Evolutionary conservation across 2,329 filamentous ascomycete species (phyloP).

Genomic region (Sarocladium brachiariae): DNA sequence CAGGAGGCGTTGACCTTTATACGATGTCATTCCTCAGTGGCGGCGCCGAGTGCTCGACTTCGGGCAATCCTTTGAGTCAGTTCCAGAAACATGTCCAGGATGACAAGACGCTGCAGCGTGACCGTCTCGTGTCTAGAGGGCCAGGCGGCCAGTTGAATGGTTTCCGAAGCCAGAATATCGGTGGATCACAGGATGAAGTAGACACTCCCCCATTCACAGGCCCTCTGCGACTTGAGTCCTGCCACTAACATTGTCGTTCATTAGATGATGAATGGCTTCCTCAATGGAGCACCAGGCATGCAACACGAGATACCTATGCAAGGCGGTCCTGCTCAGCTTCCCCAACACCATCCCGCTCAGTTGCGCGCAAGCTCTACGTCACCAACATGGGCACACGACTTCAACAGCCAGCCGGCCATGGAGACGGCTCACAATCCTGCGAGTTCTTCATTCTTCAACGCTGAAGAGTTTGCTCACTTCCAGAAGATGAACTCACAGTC

Average conservation of each 20-base stretch:
- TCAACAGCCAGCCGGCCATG: conserved; percentile 57
- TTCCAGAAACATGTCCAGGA: conserved; percentile 96
- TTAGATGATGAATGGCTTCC: conserved; percentile 89
- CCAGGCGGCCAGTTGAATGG: conserved; percentile 65
- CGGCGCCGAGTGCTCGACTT: conserved; percentile 93
- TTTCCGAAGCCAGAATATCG: conserved; percentile 66
- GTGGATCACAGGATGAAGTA: conserved; percentile 68
- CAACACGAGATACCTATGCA: conserved; percentile 49
- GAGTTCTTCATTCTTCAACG: conserved; percentile 57
- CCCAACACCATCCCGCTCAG: conserved; percentile 41
- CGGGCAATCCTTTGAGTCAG: conserved; percentile 91
- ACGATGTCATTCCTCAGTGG: conserved; percentile 92
- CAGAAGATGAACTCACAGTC: conserved; percentile 57
- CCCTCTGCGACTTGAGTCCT: background rate
- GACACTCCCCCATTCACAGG: conserved; percentile 12
- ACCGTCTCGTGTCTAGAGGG: conserved; percentile 72
- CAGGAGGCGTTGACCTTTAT: conserved; percentile 11
- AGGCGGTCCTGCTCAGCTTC: conserved; percentile 38
- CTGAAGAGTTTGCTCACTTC: conserved; percentile 84
- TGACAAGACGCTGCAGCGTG: conserved; percentile 90
- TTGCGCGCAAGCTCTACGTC: conserved; percentile 48
- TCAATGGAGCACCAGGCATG: conserved; percentile 65
- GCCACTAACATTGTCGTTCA: background rate
- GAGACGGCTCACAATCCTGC: conserved; percentile 61
- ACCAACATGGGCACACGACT: conserved; percentile 48